These are phyloP conservation scores for Trametopsis cervina DNA, from an alignment of 768 basidiomycete genomes.

Conservation along the genomic window DNA sequence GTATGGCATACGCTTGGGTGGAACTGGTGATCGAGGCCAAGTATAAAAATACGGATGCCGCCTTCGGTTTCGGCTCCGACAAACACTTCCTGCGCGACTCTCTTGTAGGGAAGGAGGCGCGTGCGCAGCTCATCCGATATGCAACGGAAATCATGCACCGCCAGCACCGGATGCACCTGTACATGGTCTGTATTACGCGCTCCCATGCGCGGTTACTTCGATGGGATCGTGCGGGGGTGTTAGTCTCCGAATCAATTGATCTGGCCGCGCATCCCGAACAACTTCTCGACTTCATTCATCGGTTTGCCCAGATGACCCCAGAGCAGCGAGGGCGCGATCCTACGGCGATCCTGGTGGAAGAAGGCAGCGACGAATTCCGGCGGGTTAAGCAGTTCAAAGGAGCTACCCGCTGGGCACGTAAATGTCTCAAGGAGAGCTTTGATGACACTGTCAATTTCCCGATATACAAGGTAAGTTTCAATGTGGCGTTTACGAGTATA, in stretches of 20 bases:
- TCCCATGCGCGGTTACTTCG: background rate
- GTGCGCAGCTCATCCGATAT: constrained; percentile 1
- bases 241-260: background rate
- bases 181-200: constrained; percentile 1
- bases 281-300: constrained; percentile 1
- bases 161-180: constrained; percentile 4
- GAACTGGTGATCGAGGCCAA: background rate
- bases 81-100: background rate
- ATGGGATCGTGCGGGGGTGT: constrained; percentile 1
- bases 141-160: constrained; percentile 2
- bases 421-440: background rate
- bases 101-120: background rate
- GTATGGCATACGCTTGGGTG: background rate
- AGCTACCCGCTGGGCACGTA: background rate
- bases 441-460: background rate
- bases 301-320: background rate
- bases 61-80: background rate
- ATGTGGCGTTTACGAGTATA: background rate
- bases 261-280: background rate
- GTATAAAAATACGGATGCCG: background rate
- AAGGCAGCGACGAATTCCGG: background rate
- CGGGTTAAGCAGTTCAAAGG: background rate
- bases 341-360: background rate
- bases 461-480: background rate
- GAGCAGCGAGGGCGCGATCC: background rate